phyloP scores from a whole-genome alignment of 495 filamentous ascomycete genomes.

The Massariosphaeria phaeospora region DNA sequence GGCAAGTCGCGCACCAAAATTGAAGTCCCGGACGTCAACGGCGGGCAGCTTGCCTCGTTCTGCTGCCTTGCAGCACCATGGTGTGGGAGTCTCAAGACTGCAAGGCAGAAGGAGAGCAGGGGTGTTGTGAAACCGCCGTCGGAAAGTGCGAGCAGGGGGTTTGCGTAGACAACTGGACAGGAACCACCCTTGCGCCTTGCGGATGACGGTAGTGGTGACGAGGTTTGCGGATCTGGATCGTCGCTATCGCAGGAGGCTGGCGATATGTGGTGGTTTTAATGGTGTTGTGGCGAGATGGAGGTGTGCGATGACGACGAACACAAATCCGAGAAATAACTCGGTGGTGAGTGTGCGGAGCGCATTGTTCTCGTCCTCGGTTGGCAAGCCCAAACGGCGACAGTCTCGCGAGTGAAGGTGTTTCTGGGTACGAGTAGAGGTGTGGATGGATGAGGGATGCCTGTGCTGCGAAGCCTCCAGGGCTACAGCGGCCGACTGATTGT shows the following conservation, averaged over 20 bases:
- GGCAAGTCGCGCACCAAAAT: too few relatives aligned
- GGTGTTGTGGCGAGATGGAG: background rate
- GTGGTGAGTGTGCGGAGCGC: background rate
- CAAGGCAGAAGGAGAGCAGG: too few relatives aligned
- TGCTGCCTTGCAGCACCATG: too few relatives aligned
- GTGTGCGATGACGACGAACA: background rate
- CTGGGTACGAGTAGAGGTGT: background rate
- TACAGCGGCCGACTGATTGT: too few relatives aligned
- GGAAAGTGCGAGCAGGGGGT: background rate
- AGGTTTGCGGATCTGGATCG: background rate
- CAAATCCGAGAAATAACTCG: background rate
- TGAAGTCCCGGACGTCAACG: too few relatives aligned
- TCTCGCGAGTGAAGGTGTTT: slow-evolving; percentile 27
- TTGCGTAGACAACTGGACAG: background rate
- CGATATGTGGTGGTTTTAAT: background rate
- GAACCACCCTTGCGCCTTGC: background rate
- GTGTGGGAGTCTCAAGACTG: too few relatives aligned
- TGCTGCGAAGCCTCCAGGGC: too few relatives aligned
- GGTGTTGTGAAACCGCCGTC: slow-evolving; percentile 21
- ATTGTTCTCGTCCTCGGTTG: slow-evolving; percentile 11
- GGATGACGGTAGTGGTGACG: slow-evolving; percentile 14
- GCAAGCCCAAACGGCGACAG: slow-evolving; percentile 22
- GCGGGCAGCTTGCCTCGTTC: too few relatives aligned
- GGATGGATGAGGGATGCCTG: too few relatives aligned
- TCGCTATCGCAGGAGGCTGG: background rate